Conservation (phyloP, 2,329 filamentous ascomycete genomes). For the Cladosporium sphaerospermum region DNA sequence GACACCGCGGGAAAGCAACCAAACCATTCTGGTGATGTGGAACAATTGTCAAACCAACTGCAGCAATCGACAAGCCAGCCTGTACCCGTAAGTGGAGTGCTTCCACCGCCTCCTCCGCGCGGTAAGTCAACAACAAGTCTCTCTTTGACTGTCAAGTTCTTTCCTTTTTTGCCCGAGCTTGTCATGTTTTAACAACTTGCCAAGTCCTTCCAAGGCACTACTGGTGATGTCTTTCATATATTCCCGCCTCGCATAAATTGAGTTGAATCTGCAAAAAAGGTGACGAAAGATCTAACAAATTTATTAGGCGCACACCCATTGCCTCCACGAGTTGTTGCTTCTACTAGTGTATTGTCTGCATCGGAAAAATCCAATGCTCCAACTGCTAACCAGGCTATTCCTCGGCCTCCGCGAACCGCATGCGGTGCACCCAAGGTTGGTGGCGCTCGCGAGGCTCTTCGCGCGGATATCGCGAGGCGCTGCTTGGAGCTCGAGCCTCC, state of each 20-base stretch:
- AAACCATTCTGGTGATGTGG: slow-evolving; percentile 19
- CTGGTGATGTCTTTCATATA: no score
- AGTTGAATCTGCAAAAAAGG: no score
- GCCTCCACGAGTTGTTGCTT: slow-evolving; percentile 24
- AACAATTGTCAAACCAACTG: slow-evolving; percentile 18
- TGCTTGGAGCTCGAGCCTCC: slow-evolving; percentile 60
- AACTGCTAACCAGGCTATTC: slow-evolving; percentile 7
- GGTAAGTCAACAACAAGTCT: slow-evolving; percentile 6
- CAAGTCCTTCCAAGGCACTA: no score
- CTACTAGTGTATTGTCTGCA: slow-evolving; percentile 13
- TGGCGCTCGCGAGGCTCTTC: slow-evolving; percentile 57
- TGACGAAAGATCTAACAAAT: background rate
- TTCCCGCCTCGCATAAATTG: no score
- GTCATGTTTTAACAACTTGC: no score
- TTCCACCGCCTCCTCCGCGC: slow-evolving; percentile 6
- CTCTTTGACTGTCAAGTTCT: background rate
- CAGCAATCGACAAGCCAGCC: slow-evolving; percentile 2
- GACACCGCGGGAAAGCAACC: slow-evolving; percentile 16
- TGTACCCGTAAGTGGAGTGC: slow-evolving; percentile 4
- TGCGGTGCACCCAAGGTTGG: slow-evolving; percentile 58
- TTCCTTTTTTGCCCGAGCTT: background rate
- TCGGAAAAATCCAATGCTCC: slow-evolving; percentile 1
- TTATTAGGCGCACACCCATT: slow-evolving; percentile 22
- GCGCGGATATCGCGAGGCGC: slow-evolving; percentile 64
- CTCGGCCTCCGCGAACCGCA: slow-evolving; percentile 32